Evolutionary conservation across 169 alveolate genomes (phyloP).

Genomic region (Plasmodium vinckei): DNA sequence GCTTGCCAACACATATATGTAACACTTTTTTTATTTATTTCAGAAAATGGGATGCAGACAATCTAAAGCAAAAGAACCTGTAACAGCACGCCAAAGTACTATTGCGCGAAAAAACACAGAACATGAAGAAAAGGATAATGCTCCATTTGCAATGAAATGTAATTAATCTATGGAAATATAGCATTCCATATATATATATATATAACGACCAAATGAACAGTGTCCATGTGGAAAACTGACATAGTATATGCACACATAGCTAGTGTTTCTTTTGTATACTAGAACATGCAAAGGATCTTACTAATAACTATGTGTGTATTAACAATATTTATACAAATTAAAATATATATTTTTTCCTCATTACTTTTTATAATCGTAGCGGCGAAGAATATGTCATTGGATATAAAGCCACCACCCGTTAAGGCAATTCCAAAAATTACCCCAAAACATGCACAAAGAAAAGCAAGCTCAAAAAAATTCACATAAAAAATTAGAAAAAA

Average conservation of each 20-base stretch:
- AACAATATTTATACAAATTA: neutral
- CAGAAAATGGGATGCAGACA: slow-evolving; percentile 64
- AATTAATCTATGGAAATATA: too few relatives aligned
- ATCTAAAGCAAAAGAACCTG: slow-evolving; percentile 39
- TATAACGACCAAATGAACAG: too few relatives aligned
- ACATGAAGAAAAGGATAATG: neutral
- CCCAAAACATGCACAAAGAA: slow-evolving; percentile 25
- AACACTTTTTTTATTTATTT: neutral
- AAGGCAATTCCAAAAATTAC: slow-evolving; percentile 63
- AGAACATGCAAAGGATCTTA: too few relatives aligned
- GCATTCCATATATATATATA: too few relatives aligned
- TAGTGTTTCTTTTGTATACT: too few relatives aligned
- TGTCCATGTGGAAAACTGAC: too few relatives aligned
- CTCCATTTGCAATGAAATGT: too few relatives aligned
- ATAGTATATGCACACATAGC: too few relatives aligned
- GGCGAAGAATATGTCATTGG: slow-evolving; percentile 4
- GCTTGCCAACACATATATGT: neutral
- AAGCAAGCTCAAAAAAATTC: slow-evolving; percentile 6
- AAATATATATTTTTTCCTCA: too few relatives aligned
- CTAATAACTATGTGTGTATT: neutral
- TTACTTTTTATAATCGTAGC: neutral
- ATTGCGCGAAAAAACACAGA: slow-evolving; percentile 6
- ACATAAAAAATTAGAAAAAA: slow-evolving; percentile 29
- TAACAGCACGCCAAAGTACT: neutral
- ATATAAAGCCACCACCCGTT: slow-evolving; percentile 73